A percentile compares a stretch with the other conserved stretches of the same genome.
These are phyloP conservation scores for Diaporthe capsici DNA, from an alignment of 2,329 filamentous ascomycete genomes.

Conservation along the genomic window DNA sequence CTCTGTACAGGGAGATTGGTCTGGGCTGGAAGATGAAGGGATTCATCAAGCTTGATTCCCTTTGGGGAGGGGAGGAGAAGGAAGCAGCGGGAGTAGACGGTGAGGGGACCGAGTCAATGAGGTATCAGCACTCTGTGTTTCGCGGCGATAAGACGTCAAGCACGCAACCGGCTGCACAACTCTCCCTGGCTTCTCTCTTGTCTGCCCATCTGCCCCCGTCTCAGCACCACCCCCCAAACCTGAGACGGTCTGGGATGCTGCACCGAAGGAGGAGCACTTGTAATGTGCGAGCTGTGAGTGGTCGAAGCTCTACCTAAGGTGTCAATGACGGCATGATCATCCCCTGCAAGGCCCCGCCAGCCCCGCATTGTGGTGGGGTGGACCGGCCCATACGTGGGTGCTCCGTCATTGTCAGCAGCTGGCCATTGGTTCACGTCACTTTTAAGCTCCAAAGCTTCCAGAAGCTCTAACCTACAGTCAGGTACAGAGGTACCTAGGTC, in stretches of 20 bases:
- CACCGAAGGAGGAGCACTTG: slow-evolving; percentile 22
- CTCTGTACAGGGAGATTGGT: slow-evolving; percentile 21
- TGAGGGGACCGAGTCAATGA: slow-evolving; percentile 26
- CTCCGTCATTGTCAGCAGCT: slow-evolving; percentile 19
- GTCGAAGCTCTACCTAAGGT: slow-evolving; percentile 33
- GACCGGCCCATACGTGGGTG: neutral
- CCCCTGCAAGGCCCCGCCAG: neutral
- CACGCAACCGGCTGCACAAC: slow-evolving; percentile 1
- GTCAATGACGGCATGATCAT: slow-evolving; percentile 32
- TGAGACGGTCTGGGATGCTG: slow-evolving; percentile 26
- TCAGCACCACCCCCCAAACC: neutral
- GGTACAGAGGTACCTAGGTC: neutral
- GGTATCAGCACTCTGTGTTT: slow-evolving; percentile 1
- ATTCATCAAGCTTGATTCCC: slow-evolving; percentile 35
- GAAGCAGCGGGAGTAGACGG: neutral
- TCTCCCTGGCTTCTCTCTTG: too few relatives aligned
- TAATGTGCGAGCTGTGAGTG: slow-evolving; percentile 35
- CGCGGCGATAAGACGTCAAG: slow-evolving; percentile 6
- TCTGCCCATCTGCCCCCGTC: neutral
- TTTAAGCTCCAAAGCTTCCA: slow-evolving; percentile 4
- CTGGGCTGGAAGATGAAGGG: slow-evolving; percentile 9
- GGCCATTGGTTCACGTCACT: neutral
- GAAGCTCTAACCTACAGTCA: slow-evolving; percentile 1
- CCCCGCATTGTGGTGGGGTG: slow-evolving; percentile 16
- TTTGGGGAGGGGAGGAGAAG: neutral